Percentiles rank a stretch among this genome's conserved stretches.
These are phyloP conservation scores for Leishmania guyanensis DNA, from an alignment of 208 protist genomes.

Conservation along the genomic window DNA sequence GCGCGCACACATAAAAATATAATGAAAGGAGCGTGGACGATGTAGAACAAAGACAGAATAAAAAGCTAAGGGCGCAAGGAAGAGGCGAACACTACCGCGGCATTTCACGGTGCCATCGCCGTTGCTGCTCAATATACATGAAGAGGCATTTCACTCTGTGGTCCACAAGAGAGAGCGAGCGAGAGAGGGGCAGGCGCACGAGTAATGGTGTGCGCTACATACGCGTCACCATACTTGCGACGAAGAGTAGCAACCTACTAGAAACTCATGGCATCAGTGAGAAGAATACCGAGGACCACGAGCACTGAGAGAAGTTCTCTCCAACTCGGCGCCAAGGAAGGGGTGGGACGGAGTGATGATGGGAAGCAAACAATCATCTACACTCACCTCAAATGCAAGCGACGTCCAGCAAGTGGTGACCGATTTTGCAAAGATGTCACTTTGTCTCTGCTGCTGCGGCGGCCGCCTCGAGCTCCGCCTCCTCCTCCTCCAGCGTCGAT, in stretches of 20 bases:
- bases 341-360: not conserved
- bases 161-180: not conserved
- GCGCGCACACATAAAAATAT: not conserved
- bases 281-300: not conserved
- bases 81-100: not conserved
- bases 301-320: not conserved
- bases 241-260: not conserved
- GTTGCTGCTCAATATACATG: not conserved
- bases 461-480: constrained; percentile 38
- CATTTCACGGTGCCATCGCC: not conserved
- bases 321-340: not conserved
- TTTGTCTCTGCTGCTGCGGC: constrained; percentile 11
- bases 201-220: not conserved
- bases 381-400: not conserved
- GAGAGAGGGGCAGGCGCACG: not conserved
- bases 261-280: not conserved
- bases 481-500: constrained; percentile 51
- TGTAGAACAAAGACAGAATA: not conserved
- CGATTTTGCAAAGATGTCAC: constrained; percentile 6
- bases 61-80: not conserved
- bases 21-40: not conserved
- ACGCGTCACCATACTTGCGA: not conserved
- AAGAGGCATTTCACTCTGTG: not conserved
- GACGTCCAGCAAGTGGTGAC: constrained; percentile 3
- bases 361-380: not conserved